phyloP scores from a whole-genome alignment of 2,329 filamentous ascomycete genomes.

The Aschersonia sp. region DNA sequence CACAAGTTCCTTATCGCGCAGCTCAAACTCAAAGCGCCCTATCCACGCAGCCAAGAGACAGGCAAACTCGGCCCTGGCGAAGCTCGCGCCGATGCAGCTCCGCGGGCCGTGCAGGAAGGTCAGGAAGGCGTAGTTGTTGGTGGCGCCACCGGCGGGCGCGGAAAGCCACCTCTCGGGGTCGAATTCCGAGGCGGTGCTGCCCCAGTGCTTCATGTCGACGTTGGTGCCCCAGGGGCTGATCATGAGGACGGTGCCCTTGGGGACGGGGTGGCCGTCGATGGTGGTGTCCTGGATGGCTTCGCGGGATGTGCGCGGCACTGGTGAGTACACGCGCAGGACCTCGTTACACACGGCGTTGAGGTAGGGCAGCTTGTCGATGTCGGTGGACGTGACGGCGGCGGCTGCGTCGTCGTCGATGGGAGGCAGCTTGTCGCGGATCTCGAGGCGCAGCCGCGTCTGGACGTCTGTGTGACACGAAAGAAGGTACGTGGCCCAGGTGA shows the following conservation, averaged over 20 bases:
- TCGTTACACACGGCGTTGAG: constrained; percentile 70
- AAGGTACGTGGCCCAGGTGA: constrained; percentile 63
- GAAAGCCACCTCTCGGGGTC: constrained; percentile 65
- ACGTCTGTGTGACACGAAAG: constrained; percentile 52
- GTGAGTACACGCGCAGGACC: constrained; percentile 56
- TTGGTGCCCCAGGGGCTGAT: constrained; percentile 57
- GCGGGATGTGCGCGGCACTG: constrained; percentile 59
- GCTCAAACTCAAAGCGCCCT: constrained; percentile 54
- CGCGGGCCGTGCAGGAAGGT: constrained; percentile 80
- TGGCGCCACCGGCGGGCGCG: constrained; percentile 53
- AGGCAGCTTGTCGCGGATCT: constrained; percentile 49
- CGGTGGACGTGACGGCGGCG: constrained; percentile 21
- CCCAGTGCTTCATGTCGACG: constrained; percentile 57
- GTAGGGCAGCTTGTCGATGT: constrained; percentile 64
- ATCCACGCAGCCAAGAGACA: constrained; percentile 67
- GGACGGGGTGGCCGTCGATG: constrained; percentile 50
- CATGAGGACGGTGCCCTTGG: constrained; percentile 55
- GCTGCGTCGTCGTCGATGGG: constrained; percentile 22
- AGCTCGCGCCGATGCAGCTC: constrained; percentile 70
- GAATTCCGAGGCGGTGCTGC: constrained; percentile 58
- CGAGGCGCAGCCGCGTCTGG: constrained; percentile 52
- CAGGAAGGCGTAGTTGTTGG: constrained; percentile 62
- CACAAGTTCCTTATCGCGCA: constrained; percentile 42
- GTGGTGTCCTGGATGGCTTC: constrained; percentile 48
- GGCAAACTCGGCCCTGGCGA: constrained; percentile 75